Percentiles rank a stretch among this genome's conserved stretches.
phyloP scores from a whole-genome alignment of 352 stramenopile genomes.

The Phytophthora sojae region DNA sequence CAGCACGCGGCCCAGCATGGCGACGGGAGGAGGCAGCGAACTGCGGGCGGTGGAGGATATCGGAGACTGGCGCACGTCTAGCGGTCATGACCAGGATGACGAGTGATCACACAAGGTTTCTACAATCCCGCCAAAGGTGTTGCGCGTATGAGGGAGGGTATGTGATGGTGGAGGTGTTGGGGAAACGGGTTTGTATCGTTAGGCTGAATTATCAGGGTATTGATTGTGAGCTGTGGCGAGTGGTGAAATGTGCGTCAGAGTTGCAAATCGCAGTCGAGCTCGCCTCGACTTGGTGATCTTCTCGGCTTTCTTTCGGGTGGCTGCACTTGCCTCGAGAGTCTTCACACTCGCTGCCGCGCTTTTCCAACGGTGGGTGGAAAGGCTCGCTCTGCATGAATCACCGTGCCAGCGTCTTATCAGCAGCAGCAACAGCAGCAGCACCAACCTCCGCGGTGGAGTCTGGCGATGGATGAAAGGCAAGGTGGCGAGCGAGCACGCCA shows the following conservation, averaged over 20 bases:
- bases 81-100: too few species aligned
- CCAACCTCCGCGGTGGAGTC: neutral
- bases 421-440: neutral
- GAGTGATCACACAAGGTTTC: neutral
- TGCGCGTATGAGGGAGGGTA: neutral
- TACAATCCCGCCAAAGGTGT: neutral
- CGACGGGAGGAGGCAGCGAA: neutral
- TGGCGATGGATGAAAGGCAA: neutral
- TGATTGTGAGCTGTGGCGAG: neutral
- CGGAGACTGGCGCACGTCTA: conserved; percentile 28
- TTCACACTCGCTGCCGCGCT: neutral
- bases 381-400: conserved; percentile 1
- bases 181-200: neutral
- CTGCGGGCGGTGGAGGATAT: conserved; percentile 9
- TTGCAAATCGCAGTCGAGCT: conserved; percentile 25
- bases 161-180: neutral
- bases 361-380: neutral
- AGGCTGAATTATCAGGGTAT: neutral
- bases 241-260: conserved; percentile 8
- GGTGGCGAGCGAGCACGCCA: conserved; percentile 7
- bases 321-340: neutral
- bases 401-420: neutral
- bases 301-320: conserved; percentile 8
- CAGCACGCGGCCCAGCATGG: conserved; percentile 63
- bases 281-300: conserved; percentile 6